A percentile compares a stretch with the other conserved stretches of the same genome.
Conservation (phyloP, 2,329 filamentous ascomycete species). For the Microascus cirrosus region DNA sequence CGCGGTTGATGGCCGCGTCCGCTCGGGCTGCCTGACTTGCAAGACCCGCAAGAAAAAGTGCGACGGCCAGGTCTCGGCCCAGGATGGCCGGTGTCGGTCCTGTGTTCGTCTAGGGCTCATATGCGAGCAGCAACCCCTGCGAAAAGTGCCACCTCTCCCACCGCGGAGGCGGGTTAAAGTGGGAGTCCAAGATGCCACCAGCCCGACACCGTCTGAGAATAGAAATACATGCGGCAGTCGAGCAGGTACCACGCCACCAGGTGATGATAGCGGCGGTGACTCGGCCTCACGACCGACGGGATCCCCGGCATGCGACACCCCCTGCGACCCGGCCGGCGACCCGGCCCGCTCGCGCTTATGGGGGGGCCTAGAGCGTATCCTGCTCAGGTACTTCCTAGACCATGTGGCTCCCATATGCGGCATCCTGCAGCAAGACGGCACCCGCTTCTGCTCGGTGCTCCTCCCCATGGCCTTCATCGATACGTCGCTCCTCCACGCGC, state of each 20-base stretch:
- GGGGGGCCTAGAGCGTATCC: background rate
- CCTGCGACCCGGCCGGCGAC: background rate
- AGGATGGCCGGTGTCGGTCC: background rate
- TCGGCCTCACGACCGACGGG: background rate
- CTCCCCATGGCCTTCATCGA: background rate
- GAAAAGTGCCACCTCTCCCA: background rate
- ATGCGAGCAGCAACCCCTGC: background rate
- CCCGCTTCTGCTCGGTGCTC: background rate
- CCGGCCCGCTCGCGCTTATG: background rate
- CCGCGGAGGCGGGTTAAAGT: background rate
- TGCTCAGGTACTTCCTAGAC: background rate
- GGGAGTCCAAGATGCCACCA: background rate
- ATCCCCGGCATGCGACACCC: background rate
- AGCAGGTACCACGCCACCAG: background rate
- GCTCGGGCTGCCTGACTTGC: conserved; percentile 29
- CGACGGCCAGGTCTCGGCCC: conserved; percentile 15
- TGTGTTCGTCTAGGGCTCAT: background rate
- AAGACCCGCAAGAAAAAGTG: conserved; percentile 35
- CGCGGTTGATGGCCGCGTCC: background rate
- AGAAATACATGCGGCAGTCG: background rate
- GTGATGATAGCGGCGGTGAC: background rate
- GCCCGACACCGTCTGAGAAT: background rate
- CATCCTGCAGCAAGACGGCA: background rate
- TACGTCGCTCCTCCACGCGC: background rate
- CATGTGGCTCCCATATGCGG: background rate